Base-by-base conservation (phyloP, 2,329 filamentous ascomycete genomes). In the Cercospora zeina region DNA sequence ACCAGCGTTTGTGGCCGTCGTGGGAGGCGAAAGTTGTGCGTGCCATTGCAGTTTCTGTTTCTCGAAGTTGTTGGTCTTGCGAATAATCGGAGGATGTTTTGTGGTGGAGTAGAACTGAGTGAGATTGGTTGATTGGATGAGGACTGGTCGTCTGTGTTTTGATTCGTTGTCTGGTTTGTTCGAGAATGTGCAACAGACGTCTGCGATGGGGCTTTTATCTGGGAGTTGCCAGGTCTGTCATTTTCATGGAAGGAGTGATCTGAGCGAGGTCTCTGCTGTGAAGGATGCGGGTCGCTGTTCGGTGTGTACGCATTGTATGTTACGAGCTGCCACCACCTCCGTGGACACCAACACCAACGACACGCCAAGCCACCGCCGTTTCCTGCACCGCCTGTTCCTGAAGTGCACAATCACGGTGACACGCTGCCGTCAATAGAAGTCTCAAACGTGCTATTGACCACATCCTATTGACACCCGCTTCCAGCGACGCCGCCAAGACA, bases 401-500 rank as follows among this genome's bases (percentile, higher is more conserved):
- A 27, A 19, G 10, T 11, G 10, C 6, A 8, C 13, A 1, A 27
- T 27, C 11, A 27, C 9, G 42, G 42, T 30, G 19, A 14, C 2
- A n/a, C 31, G 49, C 2, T 45, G 61, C 58, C 57, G 59, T 57
- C 62, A 62, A 65, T 65, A 61, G 33, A 31, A 2, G 65, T 65
- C 47, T 67, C 65, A 61, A 30, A 30, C 59, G 49, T 54, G 42
- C 62, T 66, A 68, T 69, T 69, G 67, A 65, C 58, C 60, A 65
- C 11, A 63, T 65, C 61, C 62, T 71, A 72, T 72, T 72, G 69
- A 71, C 65, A 62, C 67, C 68, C 69, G 62, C 65, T 71, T 67
- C 37, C 68, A 64, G 65, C 30, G 53, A 54, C 54, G 50, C 47
- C 50, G 56, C 61, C 62, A 61, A 65, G 60, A 64, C 58, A 47